Evolutionary conservation across 495 filamentous ascomycete genomes (phyloP), one percentile per base, ranked within the genome.

Genomic region (Trichocladium antarcticum): DNA sequence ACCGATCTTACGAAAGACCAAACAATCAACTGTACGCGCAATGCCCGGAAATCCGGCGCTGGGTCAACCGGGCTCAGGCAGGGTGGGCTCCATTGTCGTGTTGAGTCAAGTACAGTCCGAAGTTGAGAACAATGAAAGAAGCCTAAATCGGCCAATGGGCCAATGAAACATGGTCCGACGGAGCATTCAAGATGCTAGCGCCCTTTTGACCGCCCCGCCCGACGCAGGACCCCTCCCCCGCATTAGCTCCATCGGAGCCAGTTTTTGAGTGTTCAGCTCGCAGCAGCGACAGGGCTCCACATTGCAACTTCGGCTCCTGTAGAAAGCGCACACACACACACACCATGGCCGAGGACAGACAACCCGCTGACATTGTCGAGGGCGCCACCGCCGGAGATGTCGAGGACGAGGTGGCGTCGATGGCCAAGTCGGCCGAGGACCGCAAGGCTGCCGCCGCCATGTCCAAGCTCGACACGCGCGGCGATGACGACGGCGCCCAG

Each of bases 391-490:
- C 76, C 22, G 79, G 78, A 48, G 70, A 81, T 31, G 80, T 80
- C 38, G 73, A 81, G 19, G 75, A 78, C 35, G 66, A 76, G 37
- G 67, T 77, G 20, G 79, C 83, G 37, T 70, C 81, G 35, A 80
- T 77, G 45, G 84, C 78, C 49, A 76, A 79, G 64, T 77, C 75
- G 34, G 78, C 87, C 53, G 87, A 93, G 67, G 89, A 92, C 69
- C 85, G 87, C 65, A 94, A 92, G 68, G 85, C 89, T 17, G 87
- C 87, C 48, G 87, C 85, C 21, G 89, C 89, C 15, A 80, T 94
- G 57, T 81, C 78, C 52, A 78, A 80, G 47, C 82, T 95, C 45
- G 82, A 89, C 55, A 65, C 76, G 21, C 67, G 61, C 29, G 68
- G 67, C 50, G 81, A 80, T 47, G 84, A 83, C 44, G 72, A 77